Evolutionary conservation across 768 basidiomycete species (phyloP), one percentile per base, ranked within the genome.

Genomic region (Panus rudis): DNA sequence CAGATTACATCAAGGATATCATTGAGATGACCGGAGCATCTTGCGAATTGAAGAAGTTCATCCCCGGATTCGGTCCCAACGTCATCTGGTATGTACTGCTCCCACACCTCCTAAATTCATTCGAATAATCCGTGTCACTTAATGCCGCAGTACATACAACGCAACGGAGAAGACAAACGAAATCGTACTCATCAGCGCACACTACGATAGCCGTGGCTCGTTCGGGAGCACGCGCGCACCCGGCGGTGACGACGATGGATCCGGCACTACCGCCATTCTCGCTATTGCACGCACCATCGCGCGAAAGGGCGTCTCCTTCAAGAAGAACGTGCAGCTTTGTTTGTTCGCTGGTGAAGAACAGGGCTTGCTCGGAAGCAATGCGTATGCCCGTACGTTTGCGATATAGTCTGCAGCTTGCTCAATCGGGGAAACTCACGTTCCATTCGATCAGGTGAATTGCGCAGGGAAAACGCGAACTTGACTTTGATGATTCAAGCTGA

Each of bases 291-390:
- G 77, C 30, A 76, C 81, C 3, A 87, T 96, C 50, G 70, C 67
- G 24, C 71, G 75, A 28, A 75, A 75, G 49, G 75, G 76, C 13
- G 58, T 94, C 54, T 72, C 64, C 38, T 92, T 93, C 68, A 70
- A 75, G 37, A 76, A 76, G 57, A 81, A 82, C 52, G 84, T 94
- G 14, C 81, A 89, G 52, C 70, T 96, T 7, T 80, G 78, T 30
- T 78, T 81, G 38, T 94, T 94, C 52, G 84, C 90, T 2, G 92
- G 92, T 4, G 92, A 96, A 58, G 92, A 96, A 53, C 92, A 96
- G 57, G 92, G 92, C 4, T 63, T 92, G 13, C 59, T 78, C 12
- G 92, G 92, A 22, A 88, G 84, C 17, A 74, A 63, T 49, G 79
- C 80, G 6, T 93, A 92, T 59, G 82, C 92, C 12, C 67, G 89